Percentiles rank a stretch among this genome's conserved stretches.
Evolutionary conservation across 129 eudicot genomes (phyloP).

Genomic region (Lactuca saligna): DNA sequence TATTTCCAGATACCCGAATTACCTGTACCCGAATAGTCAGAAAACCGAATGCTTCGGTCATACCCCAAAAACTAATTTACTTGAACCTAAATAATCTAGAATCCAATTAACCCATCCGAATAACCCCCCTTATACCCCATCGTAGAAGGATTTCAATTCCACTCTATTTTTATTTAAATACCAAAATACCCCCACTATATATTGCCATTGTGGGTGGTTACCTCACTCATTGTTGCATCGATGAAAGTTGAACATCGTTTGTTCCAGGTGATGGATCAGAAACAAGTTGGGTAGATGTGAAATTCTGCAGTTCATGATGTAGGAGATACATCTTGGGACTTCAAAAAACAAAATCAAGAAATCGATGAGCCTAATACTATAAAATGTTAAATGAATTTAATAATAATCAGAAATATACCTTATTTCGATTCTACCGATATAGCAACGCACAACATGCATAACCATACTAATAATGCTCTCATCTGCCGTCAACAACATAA

Average conservation of each 20-base stretch:
- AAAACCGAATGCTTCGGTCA: too few species aligned
- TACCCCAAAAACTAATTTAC: too few species aligned
- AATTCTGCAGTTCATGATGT: conserved; percentile 87
- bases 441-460: conserved; percentile 66
- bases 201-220: conserved; percentile 13
- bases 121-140: too few species aligned
- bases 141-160: too few species aligned
- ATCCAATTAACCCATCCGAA: too few species aligned
- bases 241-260: conserved; percentile 80
- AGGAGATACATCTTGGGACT: conserved; percentile 77
- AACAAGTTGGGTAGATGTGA: conserved; percentile 95
- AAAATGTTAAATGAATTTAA: background rate
- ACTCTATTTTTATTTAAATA: too few species aligned
- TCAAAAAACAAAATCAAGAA: conserved; percentile 14
- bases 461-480: conserved; percentile 51
- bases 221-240: conserved; percentile 75
- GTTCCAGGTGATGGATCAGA: conserved; percentile 90
- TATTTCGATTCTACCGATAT: conserved; percentile 71
- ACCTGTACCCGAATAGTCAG: too few species aligned
- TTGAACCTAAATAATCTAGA: too few species aligned
- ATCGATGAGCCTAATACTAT: too few species aligned
- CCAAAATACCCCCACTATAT: too few species aligned
- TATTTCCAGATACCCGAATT: too few species aligned
- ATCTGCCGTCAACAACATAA: conserved; percentile 29
- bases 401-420: conserved; percentile 48